A percentile compares a stretch with the other conserved stretches of the same genome.
phyloP scores from a whole-genome alignment of 768 basidiomycete species.

The Termitomyces sp. region DNA sequence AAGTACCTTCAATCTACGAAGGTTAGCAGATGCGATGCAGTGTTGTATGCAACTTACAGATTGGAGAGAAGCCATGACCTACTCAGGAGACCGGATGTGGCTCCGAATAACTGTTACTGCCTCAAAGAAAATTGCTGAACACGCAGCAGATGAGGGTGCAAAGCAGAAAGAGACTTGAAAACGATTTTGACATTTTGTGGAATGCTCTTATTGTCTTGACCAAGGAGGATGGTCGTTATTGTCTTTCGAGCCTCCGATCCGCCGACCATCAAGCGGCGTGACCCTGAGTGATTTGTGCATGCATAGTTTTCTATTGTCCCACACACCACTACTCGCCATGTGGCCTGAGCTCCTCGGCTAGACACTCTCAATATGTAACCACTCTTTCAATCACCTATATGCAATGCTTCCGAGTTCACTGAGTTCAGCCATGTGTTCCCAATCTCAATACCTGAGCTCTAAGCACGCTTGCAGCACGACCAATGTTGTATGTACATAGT shows the following conservation, averaged over 20 bases:
- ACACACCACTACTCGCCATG: background rate
- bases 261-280: background rate
- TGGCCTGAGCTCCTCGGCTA: background rate
- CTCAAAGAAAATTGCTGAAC: background rate
- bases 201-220: slow-evolving; percentile 27
- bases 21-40: background rate
- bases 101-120: background rate
- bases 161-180: slow-evolving; percentile 11
- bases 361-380: too few relatives aligned
- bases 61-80: slow-evolving; percentile 3
- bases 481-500: background rate
- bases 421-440: background rate
- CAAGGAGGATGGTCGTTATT: slow-evolving; percentile 13
- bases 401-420: background rate
- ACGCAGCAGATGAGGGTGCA: slow-evolving; percentile 1
- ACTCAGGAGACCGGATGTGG: background rate
- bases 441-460: background rate
- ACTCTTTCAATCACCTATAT: background rate
- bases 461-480: background rate
- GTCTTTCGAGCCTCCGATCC: slow-evolving; percentile 7
- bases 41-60: background rate
- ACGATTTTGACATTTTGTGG: slow-evolving; percentile 19
- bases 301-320: background rate
- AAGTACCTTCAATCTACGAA: slow-evolving; percentile 6
- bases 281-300: background rate